Evolutionary conservation across 805 yeast genomes (phyloP).

Genomic region (Maudiozyma saulgeensis): DNA sequence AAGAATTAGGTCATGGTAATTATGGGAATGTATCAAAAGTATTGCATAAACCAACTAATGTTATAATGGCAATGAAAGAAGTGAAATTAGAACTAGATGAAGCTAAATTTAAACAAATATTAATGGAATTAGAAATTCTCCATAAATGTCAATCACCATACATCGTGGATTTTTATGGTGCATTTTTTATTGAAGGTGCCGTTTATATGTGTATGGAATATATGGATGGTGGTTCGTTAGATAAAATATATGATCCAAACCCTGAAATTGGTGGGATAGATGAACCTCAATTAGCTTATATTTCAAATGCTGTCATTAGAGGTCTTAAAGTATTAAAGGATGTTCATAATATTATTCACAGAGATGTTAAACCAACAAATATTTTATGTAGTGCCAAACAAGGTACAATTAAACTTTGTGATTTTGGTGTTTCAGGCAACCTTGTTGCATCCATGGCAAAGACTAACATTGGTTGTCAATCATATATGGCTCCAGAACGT

Average conservation of each 20-base stretch:
- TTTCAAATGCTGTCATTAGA: conserved; percentile 66
- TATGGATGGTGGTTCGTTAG: conserved; percentile 94
- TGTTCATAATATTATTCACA: conserved; percentile 81
- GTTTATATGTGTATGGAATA: conserved; percentile 97
- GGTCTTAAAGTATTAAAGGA: conserved; percentile 84
- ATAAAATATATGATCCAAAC: conserved; percentile 61
- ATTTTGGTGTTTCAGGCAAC: conserved; percentile 93
- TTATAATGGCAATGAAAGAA: conserved; percentile 95
- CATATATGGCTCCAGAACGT: conserved; percentile 98
- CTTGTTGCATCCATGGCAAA: conserved; percentile 89
- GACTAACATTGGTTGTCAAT: conserved; percentile 95
- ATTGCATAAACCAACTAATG: conserved; percentile 83
- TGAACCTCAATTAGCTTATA: conserved; percentile 71
- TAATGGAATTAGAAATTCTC: conserved; percentile 91
- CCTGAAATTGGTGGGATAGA: conserved; percentile 47
- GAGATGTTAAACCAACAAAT: conserved; percentile 96
- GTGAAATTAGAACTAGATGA: conserved; percentile 89
- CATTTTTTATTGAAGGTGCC: conserved; percentile 94
- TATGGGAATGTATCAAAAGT: conserved; percentile 95
- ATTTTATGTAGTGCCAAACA: conserved; percentile 62
- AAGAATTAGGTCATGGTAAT: conserved; percentile 90
- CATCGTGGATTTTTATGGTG: conserved; percentile 95
- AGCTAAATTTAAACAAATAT: conserved; percentile 82
- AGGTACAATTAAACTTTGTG: conserved; percentile 89
- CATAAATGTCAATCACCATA: conserved; percentile 86